These are phyloP conservation scores for Acorus gramineus DNA, from an alignment of 106 monocot genomes.

Conservation along the genomic window DNA sequence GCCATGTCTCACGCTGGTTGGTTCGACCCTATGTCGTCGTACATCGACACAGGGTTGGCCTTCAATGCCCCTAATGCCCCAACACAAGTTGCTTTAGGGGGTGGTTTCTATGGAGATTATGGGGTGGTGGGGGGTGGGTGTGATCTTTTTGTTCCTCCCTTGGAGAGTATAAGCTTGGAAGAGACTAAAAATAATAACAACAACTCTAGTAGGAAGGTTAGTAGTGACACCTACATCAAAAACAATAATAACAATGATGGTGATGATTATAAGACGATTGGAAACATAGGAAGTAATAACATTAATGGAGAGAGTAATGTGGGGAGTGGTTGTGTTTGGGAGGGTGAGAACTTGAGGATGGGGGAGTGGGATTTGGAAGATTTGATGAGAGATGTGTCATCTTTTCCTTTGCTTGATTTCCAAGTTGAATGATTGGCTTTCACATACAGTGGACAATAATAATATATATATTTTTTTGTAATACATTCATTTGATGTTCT, in stretches of 20 bases:
- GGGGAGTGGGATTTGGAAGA: constrained; percentile 74
- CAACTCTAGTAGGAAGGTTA: neutral
- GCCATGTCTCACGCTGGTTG: constrained; percentile 1
- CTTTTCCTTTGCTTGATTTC: constrained; percentile 86
- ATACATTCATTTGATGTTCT: too few species aligned
- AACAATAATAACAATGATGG: constrained; percentile 6
- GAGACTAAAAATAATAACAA: constrained; percentile 11
- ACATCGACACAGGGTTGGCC: neutral
- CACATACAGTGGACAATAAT: neutral
- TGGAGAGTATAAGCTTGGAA: constrained; percentile 35
- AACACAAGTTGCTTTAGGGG: neutral
- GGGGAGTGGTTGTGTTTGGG: constrained; percentile 21
- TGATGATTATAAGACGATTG: neutral
- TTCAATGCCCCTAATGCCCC: constrained; percentile 6
- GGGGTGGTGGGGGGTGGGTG: constrained; percentile 12
- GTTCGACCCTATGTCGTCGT: constrained; percentile 22
- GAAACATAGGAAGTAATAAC: neutral
- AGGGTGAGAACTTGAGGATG: constrained; percentile 28
- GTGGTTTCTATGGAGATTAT: constrained; percentile 22
- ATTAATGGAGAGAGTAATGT: neutral
- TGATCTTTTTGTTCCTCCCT: constrained; percentile 39
- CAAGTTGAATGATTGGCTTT: constrained; percentile 65
- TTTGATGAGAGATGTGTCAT: constrained; percentile 55
- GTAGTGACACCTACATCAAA: neutral
- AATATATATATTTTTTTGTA: too few species aligned